These are phyloP conservation scores for Acanthamoeba culbertsoni DNA, from an alignment of 208 protist species.

Conservation along the genomic window DNA sequence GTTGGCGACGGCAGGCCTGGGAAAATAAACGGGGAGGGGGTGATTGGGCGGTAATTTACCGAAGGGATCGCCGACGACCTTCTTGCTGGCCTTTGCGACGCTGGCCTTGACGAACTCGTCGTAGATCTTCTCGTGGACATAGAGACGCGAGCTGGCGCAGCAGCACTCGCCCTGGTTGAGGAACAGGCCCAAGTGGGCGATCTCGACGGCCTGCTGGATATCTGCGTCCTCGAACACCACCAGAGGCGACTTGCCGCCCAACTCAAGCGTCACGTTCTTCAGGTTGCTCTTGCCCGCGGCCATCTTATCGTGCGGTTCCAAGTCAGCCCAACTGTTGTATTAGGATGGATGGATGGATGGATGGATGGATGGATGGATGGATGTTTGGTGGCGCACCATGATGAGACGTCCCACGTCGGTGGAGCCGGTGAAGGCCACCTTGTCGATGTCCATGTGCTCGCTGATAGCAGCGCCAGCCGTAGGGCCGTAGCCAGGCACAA, in stretches of 20 bases:
- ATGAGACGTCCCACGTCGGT: conserved; percentile 85
- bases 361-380: too few species aligned
- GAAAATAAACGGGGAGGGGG: too few species aligned
- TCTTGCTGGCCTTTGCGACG: conserved; percentile 72
- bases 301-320: background rate
- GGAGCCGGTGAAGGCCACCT: conserved; percentile 90
- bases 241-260: conserved; percentile 90
- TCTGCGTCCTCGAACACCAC: conserved; percentile 88
- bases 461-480: conserved; percentile 55
- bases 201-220: conserved; percentile 80
- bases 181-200: conserved; percentile 63
- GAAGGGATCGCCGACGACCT: conserved; percentile 73
- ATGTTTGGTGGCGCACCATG: too few species aligned
- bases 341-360: background rate
- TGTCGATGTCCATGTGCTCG: conserved; percentile 84
- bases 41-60: background rate
- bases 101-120: background rate
- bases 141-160: conserved; percentile 82
- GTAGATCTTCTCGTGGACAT: background rate
- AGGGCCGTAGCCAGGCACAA: conserved; percentile 86
- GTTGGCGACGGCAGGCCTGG: too few species aligned
- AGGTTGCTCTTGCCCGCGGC: conserved; percentile 62
- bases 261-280: conserved; percentile 83
- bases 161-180: conserved; percentile 93
- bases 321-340: background rate